These are phyloP conservation scores for Pythium grandisporangium DNA, from an alignment of 352 stramenopile species.

Conservation along the genomic window DNA sequence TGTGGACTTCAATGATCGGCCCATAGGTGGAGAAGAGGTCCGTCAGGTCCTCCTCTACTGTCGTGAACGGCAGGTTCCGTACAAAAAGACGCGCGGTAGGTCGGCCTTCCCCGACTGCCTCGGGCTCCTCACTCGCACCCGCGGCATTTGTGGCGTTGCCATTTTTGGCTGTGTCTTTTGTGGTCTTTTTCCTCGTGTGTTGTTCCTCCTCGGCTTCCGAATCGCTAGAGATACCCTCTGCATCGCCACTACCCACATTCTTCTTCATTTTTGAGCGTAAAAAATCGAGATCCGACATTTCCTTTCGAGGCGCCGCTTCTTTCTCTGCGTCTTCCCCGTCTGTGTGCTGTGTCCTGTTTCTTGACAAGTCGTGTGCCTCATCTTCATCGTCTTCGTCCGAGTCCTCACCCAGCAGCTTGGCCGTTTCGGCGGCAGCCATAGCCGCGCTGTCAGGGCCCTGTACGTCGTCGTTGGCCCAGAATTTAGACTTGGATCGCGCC, in stretches of 20 bases:
- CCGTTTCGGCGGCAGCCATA: conserved; percentile 11
- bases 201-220: conserved; percentile 36
- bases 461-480: conserved; percentile 88
- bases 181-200: conserved; percentile 18
- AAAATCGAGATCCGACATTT: conserved; percentile 90
- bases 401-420: conserved; percentile 18
- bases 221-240: conserved; percentile 18
- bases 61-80: conserved; percentile 95
- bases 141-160: neutral
- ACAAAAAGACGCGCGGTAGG: conserved; percentile 92
- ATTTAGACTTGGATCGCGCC: conserved; percentile 79
- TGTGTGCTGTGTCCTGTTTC: conserved; percentile 17
- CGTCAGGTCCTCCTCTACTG: conserved; percentile 94
- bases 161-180: conserved; percentile 5
- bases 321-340: conserved; percentile 15
- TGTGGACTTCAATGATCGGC: conserved; percentile 89
- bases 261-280: conserved; percentile 91
- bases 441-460: conserved; percentile 25
- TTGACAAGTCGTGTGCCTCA: conserved; percentile 74
- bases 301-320: conserved; percentile 11
- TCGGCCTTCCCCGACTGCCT: conserved; percentile 19
- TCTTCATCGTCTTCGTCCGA: conserved; percentile 81
- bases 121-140: conserved; percentile 4
- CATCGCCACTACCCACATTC: conserved; percentile 55
- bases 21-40: conserved; percentile 88